Evolutionary conservation across 140 eudicot species (phyloP).

Genomic region (Flaveria floridana): DNA sequence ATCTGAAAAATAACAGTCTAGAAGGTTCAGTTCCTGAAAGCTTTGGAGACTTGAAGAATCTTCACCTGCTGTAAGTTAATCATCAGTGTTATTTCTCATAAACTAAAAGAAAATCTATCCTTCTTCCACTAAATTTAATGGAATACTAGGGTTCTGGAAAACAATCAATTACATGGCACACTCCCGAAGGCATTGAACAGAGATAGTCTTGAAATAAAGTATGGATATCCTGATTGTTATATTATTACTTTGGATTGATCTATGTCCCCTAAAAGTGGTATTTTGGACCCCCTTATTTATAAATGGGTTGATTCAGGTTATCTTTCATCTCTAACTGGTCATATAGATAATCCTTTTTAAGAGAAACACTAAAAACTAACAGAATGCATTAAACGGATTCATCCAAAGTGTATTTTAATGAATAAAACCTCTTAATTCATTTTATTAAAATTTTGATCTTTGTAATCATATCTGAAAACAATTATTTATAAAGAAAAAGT

Average conservation of each 20-base stretch:
- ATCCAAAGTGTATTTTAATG: neutral
- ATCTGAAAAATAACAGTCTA: conserved; percentile 76
- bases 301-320: conserved; percentile 15
- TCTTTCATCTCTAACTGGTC: conserved; percentile 13
- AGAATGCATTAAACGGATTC: neutral
- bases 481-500: neutral
- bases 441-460: neutral
- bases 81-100: neutral
- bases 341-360: neutral
- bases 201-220: conserved; percentile 68
- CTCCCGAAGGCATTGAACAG: conserved; percentile 70
- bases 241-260: neutral
- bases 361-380: neutral
- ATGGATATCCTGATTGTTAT: conserved; percentile 6
- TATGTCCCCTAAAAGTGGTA: neutral
- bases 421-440: neutral
- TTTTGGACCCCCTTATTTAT: neutral
- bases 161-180: conserved; percentile 72
- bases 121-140: conserved; percentile 2
- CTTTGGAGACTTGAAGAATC: conserved; percentile 67
- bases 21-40: conserved; percentile 78
- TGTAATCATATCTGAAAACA: neutral
- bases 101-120: neutral
- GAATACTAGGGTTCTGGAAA: conserved; percentile 68
- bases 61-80: conserved; percentile 73